Evolutionary conservation across 352 stramenopile genomes (phyloP).

Genomic region (Pythium oligandrum): DNA sequence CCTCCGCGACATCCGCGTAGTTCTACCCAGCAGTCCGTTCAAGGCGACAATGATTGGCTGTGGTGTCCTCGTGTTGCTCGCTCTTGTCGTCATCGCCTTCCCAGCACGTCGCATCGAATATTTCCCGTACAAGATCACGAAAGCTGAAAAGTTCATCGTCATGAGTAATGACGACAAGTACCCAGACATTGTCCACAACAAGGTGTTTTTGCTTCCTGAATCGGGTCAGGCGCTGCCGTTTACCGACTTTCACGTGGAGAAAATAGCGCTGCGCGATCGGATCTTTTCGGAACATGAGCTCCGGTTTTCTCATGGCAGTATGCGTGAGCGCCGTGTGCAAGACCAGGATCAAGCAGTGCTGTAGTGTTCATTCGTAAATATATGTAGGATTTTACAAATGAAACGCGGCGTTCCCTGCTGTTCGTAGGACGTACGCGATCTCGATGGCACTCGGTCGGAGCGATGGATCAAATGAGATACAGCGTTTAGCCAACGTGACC

Average conservation of each 20-base stretch:
- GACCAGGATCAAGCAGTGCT: too few relatives aligned
- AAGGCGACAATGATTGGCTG: slow-evolving; percentile 41
- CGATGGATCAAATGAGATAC: slow-evolving; percentile 15
- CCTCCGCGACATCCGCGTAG: slow-evolving; percentile 15
- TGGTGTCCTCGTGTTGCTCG: slow-evolving; percentile 23
- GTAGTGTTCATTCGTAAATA: too few relatives aligned
- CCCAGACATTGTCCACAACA: slow-evolving; percentile 12
- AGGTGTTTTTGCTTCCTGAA: slow-evolving; percentile 7
- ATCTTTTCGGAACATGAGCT: too few relatives aligned
- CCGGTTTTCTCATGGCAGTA: too few relatives aligned
- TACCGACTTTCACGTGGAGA: slow-evolving; percentile 6
- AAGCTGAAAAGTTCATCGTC: slow-evolving; percentile 3
- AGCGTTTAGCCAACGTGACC: slow-evolving; percentile 6
- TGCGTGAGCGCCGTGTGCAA: too few relatives aligned
- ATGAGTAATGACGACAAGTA: slow-evolving; percentile 10
- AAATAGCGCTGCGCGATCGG: slow-evolving; percentile 3
- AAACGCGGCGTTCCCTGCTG: too few relatives aligned
- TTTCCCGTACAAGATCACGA: slow-evolving; percentile 12
- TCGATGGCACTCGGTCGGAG: background rate
- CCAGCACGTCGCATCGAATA: slow-evolving; percentile 28
- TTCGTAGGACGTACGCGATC: too few relatives aligned
- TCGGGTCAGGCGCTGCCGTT: slow-evolving; percentile 5
- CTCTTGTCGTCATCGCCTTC: slow-evolving; percentile 20
- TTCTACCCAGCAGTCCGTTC: slow-evolving; percentile 21
- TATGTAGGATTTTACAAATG: too few relatives aligned